Base-by-base conservation (phyloP, 2,329 filamentous ascomycete species). In the Cladophialophora immunda region DNA sequence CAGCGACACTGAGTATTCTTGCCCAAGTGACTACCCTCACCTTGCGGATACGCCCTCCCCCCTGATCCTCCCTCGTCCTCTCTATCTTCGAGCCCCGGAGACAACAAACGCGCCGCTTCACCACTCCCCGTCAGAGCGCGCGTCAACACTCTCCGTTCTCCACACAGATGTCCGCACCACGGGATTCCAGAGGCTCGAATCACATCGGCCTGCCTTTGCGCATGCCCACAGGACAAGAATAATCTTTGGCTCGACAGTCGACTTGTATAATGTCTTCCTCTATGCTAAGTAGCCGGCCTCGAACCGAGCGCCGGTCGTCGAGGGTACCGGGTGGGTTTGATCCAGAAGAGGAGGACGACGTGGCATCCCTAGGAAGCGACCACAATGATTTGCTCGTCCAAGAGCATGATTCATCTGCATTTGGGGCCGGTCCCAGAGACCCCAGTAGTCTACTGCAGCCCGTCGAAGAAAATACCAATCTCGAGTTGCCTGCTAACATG, bases 271-370 rank as follows among this genome's bases (percentile, higher is more conserved):
- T 72, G 70, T 68, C 70, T 27, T 69, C 68, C n/a, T 68, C 58
- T 13, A 58, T 68, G 22, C 29, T 67, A 27, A 65, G 63, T 54
- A 62, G 59, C 47, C 66, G 65, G 50, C 66, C 68, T 15, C 63
- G 47, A 34, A 58, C 62, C 11, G 58, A 60, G 52, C 70, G 71
- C 57, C 64, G 70, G 38, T 67, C 68, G 30, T 76, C 77, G 41
- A 74, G 71, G 68, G 70, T 77, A n/a, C 74, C 78, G 59, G 76
- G 75, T 61, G 74, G 72, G 58, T 77, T 78, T 63, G 76, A 78
- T 47, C 74, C 72, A 19, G 77, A 78, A 61, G 67, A 71, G 38
- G 65, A 70, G 29, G 68, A 72, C 52, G 69, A 72, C 58, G 19
- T 70, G 57, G 69, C 70, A 50, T 52, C 57, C 25, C 50, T 64